Evolutionary conservation across 2,329 filamentous ascomycete genomes (phyloP).

Genomic region (Ceratocystis albifundus): DNA sequence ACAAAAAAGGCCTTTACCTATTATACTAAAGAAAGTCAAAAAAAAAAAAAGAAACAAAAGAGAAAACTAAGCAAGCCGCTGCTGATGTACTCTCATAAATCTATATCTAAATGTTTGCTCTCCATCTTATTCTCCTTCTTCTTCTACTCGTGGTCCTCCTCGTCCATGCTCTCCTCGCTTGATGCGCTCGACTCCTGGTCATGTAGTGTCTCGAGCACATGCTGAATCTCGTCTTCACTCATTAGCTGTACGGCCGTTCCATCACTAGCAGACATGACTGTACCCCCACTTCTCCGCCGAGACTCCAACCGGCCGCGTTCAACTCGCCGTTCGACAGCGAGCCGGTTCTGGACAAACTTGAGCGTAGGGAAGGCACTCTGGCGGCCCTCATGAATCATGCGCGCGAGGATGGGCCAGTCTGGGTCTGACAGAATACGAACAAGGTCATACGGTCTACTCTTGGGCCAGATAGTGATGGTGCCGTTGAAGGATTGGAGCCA

Average conservation of each 20-base stretch:
- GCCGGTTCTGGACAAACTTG: constrained; percentile 77
- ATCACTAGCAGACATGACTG: neutral
- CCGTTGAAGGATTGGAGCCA: constrained; percentile 94
- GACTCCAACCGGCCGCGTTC: constrained; percentile 48
- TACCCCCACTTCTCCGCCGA: constrained; percentile 27
- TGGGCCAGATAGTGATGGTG: constrained; percentile 93
- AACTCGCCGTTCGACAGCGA: constrained; percentile 67
- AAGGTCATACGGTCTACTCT: constrained; percentile 67
- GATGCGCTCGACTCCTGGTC: constrained; percentile 25
- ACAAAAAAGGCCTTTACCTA: neutral
- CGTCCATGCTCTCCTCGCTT: constrained; percentile 16
- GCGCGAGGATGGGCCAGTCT: constrained; percentile 57
- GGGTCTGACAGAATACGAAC: constrained; percentile 79
- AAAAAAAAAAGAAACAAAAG: neutral
- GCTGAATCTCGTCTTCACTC: constrained; percentile 48
- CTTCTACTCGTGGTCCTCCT: constrained; percentile 10
- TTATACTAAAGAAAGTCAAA: neutral
- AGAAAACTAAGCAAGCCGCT: neutral
- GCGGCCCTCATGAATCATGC: constrained; percentile 84
- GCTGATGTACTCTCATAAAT: neutral
- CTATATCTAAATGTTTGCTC: neutral
- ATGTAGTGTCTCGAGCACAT: constrained; percentile 32
- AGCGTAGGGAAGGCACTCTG: constrained; percentile 84
- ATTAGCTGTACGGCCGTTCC: constrained; percentile 47
- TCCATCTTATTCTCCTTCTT: too few species aligned